Evolutionary conservation across 2,329 filamentous ascomycete species (phyloP).

Genomic region (Ophiostoma piceae): DNA sequence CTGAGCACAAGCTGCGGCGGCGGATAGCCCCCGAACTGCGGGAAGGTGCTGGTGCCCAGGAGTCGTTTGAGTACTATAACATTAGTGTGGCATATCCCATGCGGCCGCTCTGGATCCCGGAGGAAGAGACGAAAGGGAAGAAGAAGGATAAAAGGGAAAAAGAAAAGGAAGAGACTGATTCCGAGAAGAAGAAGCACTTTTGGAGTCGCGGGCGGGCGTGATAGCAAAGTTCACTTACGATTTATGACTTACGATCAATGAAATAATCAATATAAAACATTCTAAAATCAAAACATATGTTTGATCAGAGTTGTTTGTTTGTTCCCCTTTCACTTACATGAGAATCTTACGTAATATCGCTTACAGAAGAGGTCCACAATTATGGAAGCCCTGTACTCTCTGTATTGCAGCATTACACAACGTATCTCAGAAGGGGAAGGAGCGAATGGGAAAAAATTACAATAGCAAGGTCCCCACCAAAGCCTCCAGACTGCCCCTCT

Average conservation of each 20-base stretch:
- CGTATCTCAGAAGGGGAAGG: constrained; percentile 3
- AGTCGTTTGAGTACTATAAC: constrained; percentile 30
- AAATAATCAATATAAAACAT: too few relatives aligned
- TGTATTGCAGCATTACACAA: background rate
- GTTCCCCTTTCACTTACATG: background rate
- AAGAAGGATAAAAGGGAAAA: constrained; percentile 16
- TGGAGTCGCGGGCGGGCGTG: background rate
- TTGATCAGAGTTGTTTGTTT: background rate
- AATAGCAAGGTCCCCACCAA: constrained; percentile 6
- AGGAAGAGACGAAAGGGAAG: constrained; percentile 6
- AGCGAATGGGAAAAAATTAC: constrained; percentile 16
- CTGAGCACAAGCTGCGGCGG: constrained; percentile 31
- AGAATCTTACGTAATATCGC: background rate
- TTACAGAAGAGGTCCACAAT: background rate
- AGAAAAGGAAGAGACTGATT: constrained; percentile 27
- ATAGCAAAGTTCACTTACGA: background rate
- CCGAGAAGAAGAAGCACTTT: background rate
- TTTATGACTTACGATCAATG: background rate
- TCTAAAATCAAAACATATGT: too few relatives aligned
- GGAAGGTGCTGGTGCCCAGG: background rate
- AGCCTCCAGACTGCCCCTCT: constrained; percentile 14
- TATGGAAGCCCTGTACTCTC: background rate
- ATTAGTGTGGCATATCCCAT: constrained; percentile 34
- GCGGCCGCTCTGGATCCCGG: constrained; percentile 31
- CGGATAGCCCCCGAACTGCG: background rate